Evolutionary conservation across 768 basidiomycete species (phyloP).

Genomic region (Xerocomellus dryophilus): DNA sequence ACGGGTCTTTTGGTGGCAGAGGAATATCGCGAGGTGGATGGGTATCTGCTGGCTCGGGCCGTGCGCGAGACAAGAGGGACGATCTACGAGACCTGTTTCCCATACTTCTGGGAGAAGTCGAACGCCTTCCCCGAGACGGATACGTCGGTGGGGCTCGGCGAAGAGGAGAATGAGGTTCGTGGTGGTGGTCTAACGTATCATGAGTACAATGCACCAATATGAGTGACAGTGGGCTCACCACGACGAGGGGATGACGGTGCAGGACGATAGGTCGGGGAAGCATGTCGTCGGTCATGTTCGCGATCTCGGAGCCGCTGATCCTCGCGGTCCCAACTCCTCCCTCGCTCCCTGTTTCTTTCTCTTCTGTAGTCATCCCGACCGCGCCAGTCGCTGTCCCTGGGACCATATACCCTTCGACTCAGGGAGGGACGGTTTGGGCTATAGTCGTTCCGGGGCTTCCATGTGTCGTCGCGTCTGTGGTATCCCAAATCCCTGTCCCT

Average conservation of each 20-base stretch:
- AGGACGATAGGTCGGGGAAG: slow-evolving; percentile 19
- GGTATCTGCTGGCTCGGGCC: slow-evolving; percentile 11
- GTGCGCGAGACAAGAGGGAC: slow-evolving; percentile 15
- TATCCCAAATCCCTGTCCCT: slow-evolving; percentile 17
- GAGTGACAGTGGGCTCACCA: slow-evolving; percentile 15
- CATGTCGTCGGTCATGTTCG: slow-evolving; percentile 19
- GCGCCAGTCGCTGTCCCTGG: slow-evolving; percentile 18
- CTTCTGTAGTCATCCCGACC: slow-evolving; percentile 24
- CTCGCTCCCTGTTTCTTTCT: slow-evolving; percentile 20
- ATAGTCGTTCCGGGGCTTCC: slow-evolving; percentile 18
- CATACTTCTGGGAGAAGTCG: slow-evolving; percentile 19
- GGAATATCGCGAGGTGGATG: slow-evolving; percentile 9
- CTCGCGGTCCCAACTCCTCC: slow-evolving; percentile 24
- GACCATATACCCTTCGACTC: slow-evolving; percentile 15
- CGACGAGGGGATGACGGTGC: slow-evolving; percentile 25
- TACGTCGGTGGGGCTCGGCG: slow-evolving; percentile 16
- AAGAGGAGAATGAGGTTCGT: slow-evolving; percentile 5
- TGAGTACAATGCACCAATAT: neutral
- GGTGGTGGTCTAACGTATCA: slow-evolving; percentile 13
- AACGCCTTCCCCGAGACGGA: slow-evolving; percentile 22
- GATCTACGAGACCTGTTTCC: slow-evolving; percentile 25
- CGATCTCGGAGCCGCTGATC: slow-evolving; percentile 18
- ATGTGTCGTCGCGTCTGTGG: slow-evolving; percentile 19
- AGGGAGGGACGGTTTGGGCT: slow-evolving; percentile 11
- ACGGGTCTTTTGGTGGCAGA: slow-evolving; percentile 12